phyloP scores from a whole-genome alignment of 805 yeast genomes.

The Yarrowia osloensis region DNA sequence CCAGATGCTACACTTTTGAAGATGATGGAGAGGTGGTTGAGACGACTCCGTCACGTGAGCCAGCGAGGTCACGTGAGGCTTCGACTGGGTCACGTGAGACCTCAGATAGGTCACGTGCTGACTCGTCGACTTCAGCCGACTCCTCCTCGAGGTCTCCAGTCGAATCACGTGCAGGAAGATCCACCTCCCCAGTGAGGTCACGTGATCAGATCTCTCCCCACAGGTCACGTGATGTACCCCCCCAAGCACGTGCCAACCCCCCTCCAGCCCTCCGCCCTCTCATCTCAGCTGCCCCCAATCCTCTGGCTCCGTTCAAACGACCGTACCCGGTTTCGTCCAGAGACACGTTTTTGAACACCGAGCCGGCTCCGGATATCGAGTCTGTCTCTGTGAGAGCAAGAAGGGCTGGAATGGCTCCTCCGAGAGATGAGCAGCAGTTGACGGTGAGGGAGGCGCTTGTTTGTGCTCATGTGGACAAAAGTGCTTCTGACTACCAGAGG shows the following conservation, averaged over 20 bases:
- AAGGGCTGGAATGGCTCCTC: not conserved
- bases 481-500: no score
- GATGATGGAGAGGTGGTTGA: not conserved
- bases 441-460: not conserved
- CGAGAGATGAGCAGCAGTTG: not conserved
- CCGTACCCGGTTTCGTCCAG: not conserved
- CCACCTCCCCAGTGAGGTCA: no score
- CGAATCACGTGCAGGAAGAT: no score
- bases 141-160: no score
- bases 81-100: no score
- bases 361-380: not conserved
- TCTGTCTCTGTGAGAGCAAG: not conserved
- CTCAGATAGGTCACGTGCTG: no score
- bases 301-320: not conserved
- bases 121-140: no score
- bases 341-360: not conserved
- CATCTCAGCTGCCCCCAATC: constrained; percentile 4
- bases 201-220: no score
- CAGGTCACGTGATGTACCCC: no score
- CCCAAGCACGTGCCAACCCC: no score
- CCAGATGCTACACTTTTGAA: not conserved
- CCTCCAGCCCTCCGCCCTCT: not conserved
- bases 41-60: not conserved
- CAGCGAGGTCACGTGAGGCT: not conserved
- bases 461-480: no score